Conservation (phyloP, 2,329 filamentous ascomycete genomes). For the Monosporascus sp. region DNA sequence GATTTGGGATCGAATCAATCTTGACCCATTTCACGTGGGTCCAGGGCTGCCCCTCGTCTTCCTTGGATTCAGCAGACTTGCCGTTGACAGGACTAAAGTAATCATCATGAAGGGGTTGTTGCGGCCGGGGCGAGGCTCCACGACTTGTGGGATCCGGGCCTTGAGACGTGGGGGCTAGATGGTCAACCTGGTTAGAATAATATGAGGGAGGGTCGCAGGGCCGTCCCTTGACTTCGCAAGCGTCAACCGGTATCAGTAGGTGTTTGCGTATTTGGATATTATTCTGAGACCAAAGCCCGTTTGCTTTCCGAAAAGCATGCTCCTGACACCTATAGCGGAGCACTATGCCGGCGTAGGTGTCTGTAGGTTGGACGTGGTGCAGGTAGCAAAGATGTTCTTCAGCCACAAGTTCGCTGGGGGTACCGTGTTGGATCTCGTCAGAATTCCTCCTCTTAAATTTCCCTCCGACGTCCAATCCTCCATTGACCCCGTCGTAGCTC, state of each 20-base stretch:
- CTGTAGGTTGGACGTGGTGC: slow-evolving; percentile 74
- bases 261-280: slow-evolving; percentile 79
- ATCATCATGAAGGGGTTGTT: slow-evolving; percentile 31
- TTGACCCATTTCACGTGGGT: slow-evolving; percentile 86
- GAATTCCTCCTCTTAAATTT: slow-evolving; percentile 64
- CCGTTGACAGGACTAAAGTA: slow-evolving; percentile 38
- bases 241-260: slow-evolving; percentile 81
- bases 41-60: slow-evolving; percentile 66
- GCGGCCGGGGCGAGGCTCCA: slow-evolving; percentile 6
- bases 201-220: slow-evolving; percentile 52
- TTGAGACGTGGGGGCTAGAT: slow-evolving; percentile 47
- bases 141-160: slow-evolving; percentile 20
- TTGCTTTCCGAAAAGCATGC: slow-evolving; percentile 77
- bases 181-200: slow-evolving; percentile 40
- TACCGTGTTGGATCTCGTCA: slow-evolving; percentile 47
- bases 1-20: slow-evolving; percentile 62
- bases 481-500: slow-evolving; percentile 56
- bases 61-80: slow-evolving; percentile 25
- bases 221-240: slow-evolving; percentile 77
- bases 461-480: slow-evolving; percentile 49
- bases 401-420: slow-evolving; percentile 51
- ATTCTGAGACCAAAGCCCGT: slow-evolving; percentile 92
- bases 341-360: slow-evolving; percentile 88
- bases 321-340: slow-evolving; percentile 86
- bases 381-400: slow-evolving; percentile 83